phyloP scores from a whole-genome alignment of 768 basidiomycete genomes.

The Clathrus columnatus region DNA sequence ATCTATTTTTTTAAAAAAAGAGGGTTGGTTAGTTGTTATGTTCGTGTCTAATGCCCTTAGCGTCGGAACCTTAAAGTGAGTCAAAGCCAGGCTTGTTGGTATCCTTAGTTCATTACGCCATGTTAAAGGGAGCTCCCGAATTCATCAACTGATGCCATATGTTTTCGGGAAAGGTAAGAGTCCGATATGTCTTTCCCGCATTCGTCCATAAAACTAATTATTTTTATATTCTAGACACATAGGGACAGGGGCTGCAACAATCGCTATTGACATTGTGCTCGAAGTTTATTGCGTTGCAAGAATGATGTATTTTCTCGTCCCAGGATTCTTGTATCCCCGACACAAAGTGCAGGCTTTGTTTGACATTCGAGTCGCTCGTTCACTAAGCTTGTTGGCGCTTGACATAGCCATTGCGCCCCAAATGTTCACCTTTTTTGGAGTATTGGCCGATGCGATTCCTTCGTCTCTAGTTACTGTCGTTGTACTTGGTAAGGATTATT shows the following conservation, averaged over 20 bases:
- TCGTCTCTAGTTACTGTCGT: slow-evolving; percentile 33
- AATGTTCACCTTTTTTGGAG: slow-evolving; percentile 24
- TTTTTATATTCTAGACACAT: slow-evolving; percentile 30
- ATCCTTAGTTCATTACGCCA: neutral
- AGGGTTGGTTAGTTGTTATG: slow-evolving; percentile 32
- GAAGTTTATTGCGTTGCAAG: slow-evolving; percentile 33
- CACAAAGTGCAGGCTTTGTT: slow-evolving; percentile 16
- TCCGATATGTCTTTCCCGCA: neutral
- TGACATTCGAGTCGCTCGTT: slow-evolving; percentile 26
- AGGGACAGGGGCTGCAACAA: slow-evolving; percentile 29
- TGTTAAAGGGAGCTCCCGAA: neutral
- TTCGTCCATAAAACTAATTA: neutral
- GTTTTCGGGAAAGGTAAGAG: slow-evolving; percentile 15
- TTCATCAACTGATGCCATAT: slow-evolving; percentile 6
- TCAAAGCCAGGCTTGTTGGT: neutral
- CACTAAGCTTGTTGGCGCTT: slow-evolving; percentile 33
- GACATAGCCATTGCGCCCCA: slow-evolving; percentile 36
- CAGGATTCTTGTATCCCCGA: slow-evolving; percentile 14
- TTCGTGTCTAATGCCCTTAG: slow-evolving; percentile 33
- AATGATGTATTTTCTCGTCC: slow-evolving; percentile 21
- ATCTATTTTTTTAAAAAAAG: neutral
- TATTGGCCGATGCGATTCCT: slow-evolving; percentile 33
- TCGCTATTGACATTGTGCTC: slow-evolving; percentile 26
- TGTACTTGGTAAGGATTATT: slow-evolving; percentile 30
- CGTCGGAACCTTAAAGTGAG: slow-evolving; percentile 28